A percentile compares a stretch with the other conserved stretches of the same genome.
Conservation (phyloP, 1,284 basidiomycete species). For the Boletus mariae region DNA sequence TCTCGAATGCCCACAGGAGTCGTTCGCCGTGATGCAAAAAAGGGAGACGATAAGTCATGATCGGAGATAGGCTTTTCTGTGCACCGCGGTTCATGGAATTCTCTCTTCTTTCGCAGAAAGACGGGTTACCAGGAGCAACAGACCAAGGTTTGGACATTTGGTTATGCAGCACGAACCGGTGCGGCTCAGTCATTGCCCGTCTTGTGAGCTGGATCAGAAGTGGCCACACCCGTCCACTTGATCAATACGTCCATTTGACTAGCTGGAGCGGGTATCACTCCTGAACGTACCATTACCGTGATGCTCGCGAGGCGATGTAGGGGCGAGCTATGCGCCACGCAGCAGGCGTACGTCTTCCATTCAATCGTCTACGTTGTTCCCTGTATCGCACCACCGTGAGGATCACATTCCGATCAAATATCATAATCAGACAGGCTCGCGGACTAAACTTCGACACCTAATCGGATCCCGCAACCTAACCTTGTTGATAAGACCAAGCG, state of each 20-base stretch:
- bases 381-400: conserved; percentile 15
- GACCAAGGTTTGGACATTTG: neutral
- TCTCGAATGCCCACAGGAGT: conserved; percentile 56
- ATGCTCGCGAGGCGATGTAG: conserved; percentile 12
- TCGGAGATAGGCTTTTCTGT: conserved; percentile 36
- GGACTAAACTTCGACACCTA: neutral
- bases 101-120: neutral
- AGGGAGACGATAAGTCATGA: conserved; percentile 30
- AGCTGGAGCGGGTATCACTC: neutral
- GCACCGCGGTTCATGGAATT: conserved; percentile 14
- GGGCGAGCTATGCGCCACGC: conserved; percentile 3
- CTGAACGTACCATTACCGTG: neutral
- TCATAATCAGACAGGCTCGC: neutral
- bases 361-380: neutral
- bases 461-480: conserved; percentile 12
- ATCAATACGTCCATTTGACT: neutral
- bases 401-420: conserved; percentile 17
- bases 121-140: neutral
- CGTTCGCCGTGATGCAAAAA: conserved; percentile 44
- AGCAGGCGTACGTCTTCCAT: conserved; percentile 21
- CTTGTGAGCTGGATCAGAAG: neutral
- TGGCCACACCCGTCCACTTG: neutral
- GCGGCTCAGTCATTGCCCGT: neutral
- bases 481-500: conserved; percentile 10
- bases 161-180: conserved; percentile 8